Base-by-base conservation (phyloP, 2,329 filamentous ascomycete genomes). In the Didymella exigua region DNA sequence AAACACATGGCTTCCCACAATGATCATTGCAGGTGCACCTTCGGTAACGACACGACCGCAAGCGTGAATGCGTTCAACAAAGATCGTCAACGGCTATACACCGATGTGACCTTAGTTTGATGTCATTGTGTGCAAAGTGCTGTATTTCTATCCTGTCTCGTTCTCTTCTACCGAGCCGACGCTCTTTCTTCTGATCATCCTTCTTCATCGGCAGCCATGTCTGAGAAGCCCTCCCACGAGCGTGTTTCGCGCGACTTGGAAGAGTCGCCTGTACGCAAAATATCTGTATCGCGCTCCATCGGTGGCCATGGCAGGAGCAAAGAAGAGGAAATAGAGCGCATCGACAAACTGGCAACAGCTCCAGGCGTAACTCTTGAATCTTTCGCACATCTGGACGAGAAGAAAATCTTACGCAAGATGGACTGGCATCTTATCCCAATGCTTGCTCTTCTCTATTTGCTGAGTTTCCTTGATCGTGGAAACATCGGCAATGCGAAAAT, bases 401-500 rank as follows among this genome's bases (percentile, higher is more conserved):
- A 75, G 58, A 71, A 70, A 38, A 71, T 77, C 14, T 42, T 77
- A 33, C 68, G 73, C n/a, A 76, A 76, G 54, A 76, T 77, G 72
- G 75, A 77, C 47, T 44, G 73, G 26, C 70, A 70, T 3, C 49
- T 77, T 11, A 74, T 77, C 26, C 75, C 75, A 16, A 73, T 75
- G 66, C 65, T 77, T 3, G 71, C 75, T 0, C 38, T 77, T 0
- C 66, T 77, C 1, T 78, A 77, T 44, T 63, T 77, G 1, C 60
- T 77, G 2, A 70, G 67, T 5, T 77, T 73, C 18, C 59, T 74
- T 3, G 71, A 74, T 16, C 56, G 71, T 16, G 68, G 68, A 16
- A 74, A 73, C 24, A 72, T 74, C 7, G 69, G 69, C 2, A 86
- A 84, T 78, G 77, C 67, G 54, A 69, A 69, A 19, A 72, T 78